Evolutionary conservation across 441 rosid species (phyloP).

Genomic region (Codiaeum variegatum): DNA sequence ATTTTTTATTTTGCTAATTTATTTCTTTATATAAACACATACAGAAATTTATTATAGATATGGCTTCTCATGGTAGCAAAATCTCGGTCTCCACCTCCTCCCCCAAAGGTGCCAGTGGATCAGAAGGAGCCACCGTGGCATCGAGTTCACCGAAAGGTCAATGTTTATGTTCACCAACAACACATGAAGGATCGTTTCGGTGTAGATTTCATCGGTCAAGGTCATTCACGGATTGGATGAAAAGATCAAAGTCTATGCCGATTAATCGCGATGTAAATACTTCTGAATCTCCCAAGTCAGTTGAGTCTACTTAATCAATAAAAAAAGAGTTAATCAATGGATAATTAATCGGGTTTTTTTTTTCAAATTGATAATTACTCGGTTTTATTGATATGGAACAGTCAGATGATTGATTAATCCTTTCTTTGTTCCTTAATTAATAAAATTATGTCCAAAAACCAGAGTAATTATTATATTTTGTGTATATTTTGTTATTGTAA

Average conservation of each 20-base stretch:
- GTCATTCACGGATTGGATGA: constrained; percentile 33
- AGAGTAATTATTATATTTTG: neutral
- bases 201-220: constrained; percentile 48
- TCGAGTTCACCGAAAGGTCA: constrained; percentile 36
- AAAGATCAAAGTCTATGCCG: constrained; percentile 53
- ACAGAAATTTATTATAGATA: neutral
- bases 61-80: constrained; percentile 25
- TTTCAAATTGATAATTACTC: too few relatives aligned
- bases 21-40: neutral
- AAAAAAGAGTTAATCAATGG: neutral
- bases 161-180: constrained; percentile 64
- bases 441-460: neutral
- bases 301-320: constrained; percentile 29
- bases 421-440: neutral
- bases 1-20: too few relatives aligned
- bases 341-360: too few relatives aligned
- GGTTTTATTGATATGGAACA: neutral
- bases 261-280: constrained; percentile 21
- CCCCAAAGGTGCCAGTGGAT: constrained; percentile 25
- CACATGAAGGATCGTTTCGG: constrained; percentile 60
- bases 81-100: constrained; percentile 31
- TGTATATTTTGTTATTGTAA: neutral
- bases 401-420: neutral
- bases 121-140: neutral
- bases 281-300: constrained; percentile 42